Evolutionary conservation across 1,284 basidiomycete genomes (phyloP).

Genomic region (Cryptococcus depauperatus): DNA sequence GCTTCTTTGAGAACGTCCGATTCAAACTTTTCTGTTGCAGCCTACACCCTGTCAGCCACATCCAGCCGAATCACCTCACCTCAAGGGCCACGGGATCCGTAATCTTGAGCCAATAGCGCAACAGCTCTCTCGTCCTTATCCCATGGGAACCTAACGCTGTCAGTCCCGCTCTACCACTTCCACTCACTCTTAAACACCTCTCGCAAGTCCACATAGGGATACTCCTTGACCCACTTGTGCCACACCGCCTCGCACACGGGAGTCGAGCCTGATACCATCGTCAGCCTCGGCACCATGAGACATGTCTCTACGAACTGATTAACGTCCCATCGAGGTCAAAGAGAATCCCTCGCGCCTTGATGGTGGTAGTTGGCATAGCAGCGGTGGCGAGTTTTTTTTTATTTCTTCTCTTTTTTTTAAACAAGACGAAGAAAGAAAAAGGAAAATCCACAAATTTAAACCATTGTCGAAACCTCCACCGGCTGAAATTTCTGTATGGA

Average conservation of each 20-base stretch:
- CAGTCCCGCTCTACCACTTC: not conserved
- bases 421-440: too few relatives aligned
- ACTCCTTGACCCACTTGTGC: conserved; percentile 34
- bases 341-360: conserved; percentile 1
- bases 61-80: conserved; percentile 38
- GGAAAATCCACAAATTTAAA: too few relatives aligned
- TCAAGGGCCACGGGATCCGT: conserved; percentile 52
- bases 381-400: too few relatives aligned
- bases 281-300: not conserved
- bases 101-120: conserved; percentile 59
- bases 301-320: not conserved
- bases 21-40: conserved; percentile 36
- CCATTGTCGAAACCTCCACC: too few relatives aligned
- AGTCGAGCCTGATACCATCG: conserved; percentile 31
- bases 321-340: conserved; percentile 2
- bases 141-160: conserved; percentile 60
- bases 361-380: not conserved
- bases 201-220: conserved; percentile 32
- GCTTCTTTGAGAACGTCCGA: conserved; percentile 37
- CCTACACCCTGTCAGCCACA: conserved; percentile 6
- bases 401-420: too few relatives aligned
- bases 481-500: too few relatives aligned
- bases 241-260: conserved; percentile 38
- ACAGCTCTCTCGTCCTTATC: conserved; percentile 59
- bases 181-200: conserved; percentile 38